Conservation (phyloP, 306 rosid genomes). For the Cercis canadensis region DNA sequence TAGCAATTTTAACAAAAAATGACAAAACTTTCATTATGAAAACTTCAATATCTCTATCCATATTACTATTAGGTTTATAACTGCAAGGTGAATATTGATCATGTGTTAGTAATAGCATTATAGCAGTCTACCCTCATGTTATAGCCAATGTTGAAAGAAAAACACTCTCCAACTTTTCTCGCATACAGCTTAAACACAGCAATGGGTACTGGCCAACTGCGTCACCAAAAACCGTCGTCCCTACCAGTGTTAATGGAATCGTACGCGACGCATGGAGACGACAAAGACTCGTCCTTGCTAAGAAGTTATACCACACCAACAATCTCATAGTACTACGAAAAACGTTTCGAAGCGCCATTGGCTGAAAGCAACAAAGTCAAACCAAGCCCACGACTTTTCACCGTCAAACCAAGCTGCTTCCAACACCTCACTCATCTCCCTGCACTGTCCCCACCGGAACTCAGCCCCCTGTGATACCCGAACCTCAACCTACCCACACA, state of each 20-base stretch:
- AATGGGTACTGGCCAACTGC: no score
- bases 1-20: no score
- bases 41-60: no score
- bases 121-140: no score
- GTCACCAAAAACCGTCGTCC: slow-evolving; percentile 1
- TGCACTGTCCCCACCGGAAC: neutral
- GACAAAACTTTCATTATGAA: no score
- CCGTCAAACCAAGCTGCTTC: neutral
- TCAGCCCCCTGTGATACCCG: neutral
- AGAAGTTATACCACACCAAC: neutral
- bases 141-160: no score
- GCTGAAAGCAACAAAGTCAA: neutral
- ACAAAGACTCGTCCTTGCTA: neutral
- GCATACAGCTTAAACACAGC: no score
- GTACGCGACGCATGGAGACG: neutral
- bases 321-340: neutral
- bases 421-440: neutral
- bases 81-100: no score
- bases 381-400: neutral
- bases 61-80: no score
- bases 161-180: no score
- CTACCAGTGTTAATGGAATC: slow-evolving; percentile 27
- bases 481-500: neutral
- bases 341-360: slow-evolving; percentile 35
- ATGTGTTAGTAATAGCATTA: no score